Conservation (phyloP, 1,284 basidiomycete genomes). For the Marasmius fiardii region DNA sequence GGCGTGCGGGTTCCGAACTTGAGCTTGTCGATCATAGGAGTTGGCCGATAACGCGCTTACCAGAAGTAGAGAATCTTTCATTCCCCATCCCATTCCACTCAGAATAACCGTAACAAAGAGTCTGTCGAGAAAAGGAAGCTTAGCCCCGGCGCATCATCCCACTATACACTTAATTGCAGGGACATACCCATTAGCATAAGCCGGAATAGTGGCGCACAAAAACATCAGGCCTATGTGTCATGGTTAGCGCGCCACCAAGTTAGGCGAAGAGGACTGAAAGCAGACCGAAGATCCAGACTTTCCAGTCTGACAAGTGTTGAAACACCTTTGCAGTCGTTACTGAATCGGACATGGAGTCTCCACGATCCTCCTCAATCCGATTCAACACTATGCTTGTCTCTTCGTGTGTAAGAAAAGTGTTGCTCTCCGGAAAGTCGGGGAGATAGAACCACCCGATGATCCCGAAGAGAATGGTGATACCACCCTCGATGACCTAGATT, state of each 20-base stretch:
- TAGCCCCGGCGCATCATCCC: neutral
- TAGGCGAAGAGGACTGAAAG: neutral
- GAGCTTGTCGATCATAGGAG: slow-evolving; percentile 13
- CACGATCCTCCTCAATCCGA: slow-evolving; percentile 42
- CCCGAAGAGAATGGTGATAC: slow-evolving; percentile 38
- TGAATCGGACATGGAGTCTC: slow-evolving; percentile 40
- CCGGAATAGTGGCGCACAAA: slow-evolving; percentile 40
- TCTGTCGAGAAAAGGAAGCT: slow-evolving; percentile 18
- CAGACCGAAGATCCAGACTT: slow-evolving; percentile 39
- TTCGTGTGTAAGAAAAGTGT: slow-evolving; percentile 35
- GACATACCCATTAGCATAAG: slow-evolving; percentile 38
- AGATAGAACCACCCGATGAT: slow-evolving; percentile 37
- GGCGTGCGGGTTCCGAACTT: neutral
- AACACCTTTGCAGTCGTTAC: slow-evolving; percentile 35
- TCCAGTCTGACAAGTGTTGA: slow-evolving; percentile 39
- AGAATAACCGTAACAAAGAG: slow-evolving; percentile 44
- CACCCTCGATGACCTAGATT: slow-evolving; percentile 41
- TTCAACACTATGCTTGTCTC: slow-evolving; percentile 36
- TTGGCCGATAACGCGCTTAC: slow-evolving; percentile 18
- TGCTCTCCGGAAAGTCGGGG: slow-evolving; percentile 43
- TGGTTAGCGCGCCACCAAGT: neutral
- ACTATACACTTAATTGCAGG: neutral
- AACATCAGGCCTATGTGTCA: slow-evolving; percentile 34
- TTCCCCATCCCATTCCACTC: slow-evolving; percentile 43
- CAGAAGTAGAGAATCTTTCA: slow-evolving; percentile 35